Conservation (phyloP, 495 filamentous ascomycete species). For the Oleoguttula mirabilis region DNA sequence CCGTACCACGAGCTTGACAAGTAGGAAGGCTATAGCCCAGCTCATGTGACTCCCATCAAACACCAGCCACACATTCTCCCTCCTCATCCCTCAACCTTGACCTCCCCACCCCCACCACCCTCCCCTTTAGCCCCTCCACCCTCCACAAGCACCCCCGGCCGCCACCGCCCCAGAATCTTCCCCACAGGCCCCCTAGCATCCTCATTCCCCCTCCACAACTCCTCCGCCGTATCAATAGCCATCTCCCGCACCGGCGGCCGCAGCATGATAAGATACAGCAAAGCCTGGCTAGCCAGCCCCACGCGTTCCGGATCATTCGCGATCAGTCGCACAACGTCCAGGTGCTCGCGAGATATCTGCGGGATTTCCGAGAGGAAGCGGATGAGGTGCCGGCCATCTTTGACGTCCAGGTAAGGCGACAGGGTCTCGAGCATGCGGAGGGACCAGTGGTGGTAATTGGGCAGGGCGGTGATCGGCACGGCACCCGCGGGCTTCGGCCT, state of each 20-base stretch:
- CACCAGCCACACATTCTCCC: no score
- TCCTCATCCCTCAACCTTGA: not conserved
- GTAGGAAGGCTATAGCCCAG: no score
- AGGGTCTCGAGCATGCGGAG: conserved; percentile 76
- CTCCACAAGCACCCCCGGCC: conserved; percentile 35
- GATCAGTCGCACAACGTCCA: conserved; percentile 63
- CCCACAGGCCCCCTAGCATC: conserved; percentile 34
- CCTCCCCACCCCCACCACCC: not conserved
- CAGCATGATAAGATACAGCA: conserved; percentile 72
- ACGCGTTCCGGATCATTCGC: conserved; percentile 80
- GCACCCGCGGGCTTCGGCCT: not conserved
- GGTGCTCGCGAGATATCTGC: conserved; percentile 53
- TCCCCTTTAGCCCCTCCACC: not conserved
- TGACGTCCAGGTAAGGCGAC: conserved; percentile 69
- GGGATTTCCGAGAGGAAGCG: conserved; percentile 88
- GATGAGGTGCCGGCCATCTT: conserved; percentile 82
- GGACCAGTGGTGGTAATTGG: conserved; percentile 7
- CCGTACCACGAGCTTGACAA: no score
- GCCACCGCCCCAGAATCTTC: conserved; percentile 40
- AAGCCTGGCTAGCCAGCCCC: conserved; percentile 45
- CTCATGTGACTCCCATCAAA: no score
- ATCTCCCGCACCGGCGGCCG: conserved; percentile 71
- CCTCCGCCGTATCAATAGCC: conserved; percentile 69
- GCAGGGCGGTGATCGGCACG: not conserved
- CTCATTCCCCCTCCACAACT: conserved; percentile 74